Conservation (phyloP, 495 filamentous ascomycete species). For the Entonaema liquescens region DNA sequence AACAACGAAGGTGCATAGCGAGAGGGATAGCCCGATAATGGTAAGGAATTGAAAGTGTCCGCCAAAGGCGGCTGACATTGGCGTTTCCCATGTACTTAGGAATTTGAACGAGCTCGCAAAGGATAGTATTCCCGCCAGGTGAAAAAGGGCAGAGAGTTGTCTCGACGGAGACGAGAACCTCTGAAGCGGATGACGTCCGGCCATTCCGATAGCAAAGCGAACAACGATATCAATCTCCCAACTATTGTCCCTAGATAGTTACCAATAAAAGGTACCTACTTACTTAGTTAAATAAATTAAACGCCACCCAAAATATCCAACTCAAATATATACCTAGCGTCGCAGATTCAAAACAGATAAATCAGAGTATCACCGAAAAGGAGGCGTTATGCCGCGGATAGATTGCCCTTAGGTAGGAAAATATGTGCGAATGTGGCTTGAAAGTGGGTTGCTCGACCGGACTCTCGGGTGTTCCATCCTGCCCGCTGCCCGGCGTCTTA, state of each 20-base stretch:
- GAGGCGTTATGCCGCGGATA: not conserved
- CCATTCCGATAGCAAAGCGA: conserved; percentile 28
- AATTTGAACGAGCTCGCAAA: conserved; percentile 76
- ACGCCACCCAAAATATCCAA: not conserved
- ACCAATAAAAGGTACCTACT: not conserved
- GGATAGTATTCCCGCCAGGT: conserved; percentile 73
- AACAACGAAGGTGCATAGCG: conserved; percentile 71
- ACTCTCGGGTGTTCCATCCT: not conserved
- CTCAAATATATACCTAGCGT: not conserved
- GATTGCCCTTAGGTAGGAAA: not conserved
- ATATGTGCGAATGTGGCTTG: not conserved
- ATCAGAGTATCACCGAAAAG: not conserved
- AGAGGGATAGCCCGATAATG: conserved; percentile 78
- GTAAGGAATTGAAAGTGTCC: conserved; percentile 89
- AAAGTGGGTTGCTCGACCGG: not conserved
- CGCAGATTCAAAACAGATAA: not conserved
- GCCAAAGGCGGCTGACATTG: conserved; percentile 74
- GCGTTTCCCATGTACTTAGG: conserved; percentile 48
- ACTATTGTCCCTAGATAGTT: not conserved
- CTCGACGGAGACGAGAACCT: conserved; percentile 74
- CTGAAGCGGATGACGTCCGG: conserved; percentile 72
- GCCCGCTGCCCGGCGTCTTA: not conserved
- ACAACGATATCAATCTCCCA: not conserved
- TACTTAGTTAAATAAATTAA: not conserved
- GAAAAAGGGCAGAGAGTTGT: conserved; percentile 72